Evolutionary conservation across 441 rosid species (phyloP).

Genomic region (Euphorbia corollata): DNA sequence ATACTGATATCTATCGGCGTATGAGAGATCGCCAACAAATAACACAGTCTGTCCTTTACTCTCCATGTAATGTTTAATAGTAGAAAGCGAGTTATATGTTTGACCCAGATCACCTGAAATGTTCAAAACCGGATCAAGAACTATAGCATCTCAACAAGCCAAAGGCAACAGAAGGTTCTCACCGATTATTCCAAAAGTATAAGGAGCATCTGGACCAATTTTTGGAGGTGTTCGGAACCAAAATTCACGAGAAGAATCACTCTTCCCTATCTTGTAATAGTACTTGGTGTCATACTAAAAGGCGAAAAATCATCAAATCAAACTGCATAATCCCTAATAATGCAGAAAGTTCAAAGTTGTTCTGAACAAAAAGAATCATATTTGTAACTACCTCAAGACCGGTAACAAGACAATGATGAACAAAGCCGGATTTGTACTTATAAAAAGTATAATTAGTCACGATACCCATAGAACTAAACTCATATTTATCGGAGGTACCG

Average conservation of each 20-base stretch:
- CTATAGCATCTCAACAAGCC: conserved; percentile 3
- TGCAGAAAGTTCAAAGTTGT: conserved; percentile 1
- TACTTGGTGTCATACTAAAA: conserved; percentile 42
- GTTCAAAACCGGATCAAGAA: conserved; percentile 12
- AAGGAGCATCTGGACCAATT: conserved; percentile 36
- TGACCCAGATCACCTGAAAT: conserved; percentile 49
- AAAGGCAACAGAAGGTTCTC: neutral
- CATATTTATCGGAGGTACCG: conserved; percentile 41
- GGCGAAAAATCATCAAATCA: conserved; percentile 12
- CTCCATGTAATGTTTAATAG: conserved; percentile 41
- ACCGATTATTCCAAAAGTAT: conserved; percentile 47
- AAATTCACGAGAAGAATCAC: conserved; percentile 34
- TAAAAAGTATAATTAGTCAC: conserved; percentile 56
- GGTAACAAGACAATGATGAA: conserved; percentile 66
- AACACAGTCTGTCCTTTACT: conserved; percentile 39
- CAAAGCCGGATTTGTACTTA: conserved; percentile 64
- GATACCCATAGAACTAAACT: conserved; percentile 48
- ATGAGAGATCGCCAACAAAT: conserved; percentile 50
- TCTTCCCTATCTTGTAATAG: conserved; percentile 38
- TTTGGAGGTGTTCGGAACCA: conserved; percentile 48
- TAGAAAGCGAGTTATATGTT: conserved; percentile 47
- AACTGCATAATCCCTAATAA: neutral
- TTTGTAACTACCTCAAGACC: conserved; percentile 55
- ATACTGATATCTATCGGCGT: conserved; percentile 39
- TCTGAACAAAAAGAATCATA: neutral